phyloP scores from a whole-genome alignment of 257 asterid species.

The Lavandula angustifolia region DNA sequence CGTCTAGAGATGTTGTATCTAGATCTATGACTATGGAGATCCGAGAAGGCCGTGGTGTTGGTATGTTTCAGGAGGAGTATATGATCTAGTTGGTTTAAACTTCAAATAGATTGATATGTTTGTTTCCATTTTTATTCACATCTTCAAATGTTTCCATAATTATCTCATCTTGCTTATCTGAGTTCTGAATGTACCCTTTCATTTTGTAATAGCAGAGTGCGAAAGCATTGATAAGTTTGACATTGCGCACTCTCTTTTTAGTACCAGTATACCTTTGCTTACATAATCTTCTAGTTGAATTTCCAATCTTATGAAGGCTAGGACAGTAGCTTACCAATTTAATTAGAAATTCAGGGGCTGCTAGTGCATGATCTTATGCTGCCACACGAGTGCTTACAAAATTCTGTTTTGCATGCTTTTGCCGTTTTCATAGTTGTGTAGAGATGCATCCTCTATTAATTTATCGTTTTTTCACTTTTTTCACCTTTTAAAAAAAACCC shows the following conservation, averaged over 20 bases:
- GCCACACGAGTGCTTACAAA: neutral
- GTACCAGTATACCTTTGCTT: constrained; percentile 2
- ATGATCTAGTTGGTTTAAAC: constrained; percentile 23
- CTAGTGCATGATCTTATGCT: constrained; percentile 16
- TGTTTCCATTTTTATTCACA: constrained; percentile 8
- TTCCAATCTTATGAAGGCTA: neutral
- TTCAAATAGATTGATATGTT: constrained; percentile 9
- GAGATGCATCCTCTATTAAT: neutral
- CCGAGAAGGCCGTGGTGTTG: constrained; percentile 99
- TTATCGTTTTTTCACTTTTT: neutral
- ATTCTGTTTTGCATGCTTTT: constrained; percentile 5
- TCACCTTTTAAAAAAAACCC: neutral
- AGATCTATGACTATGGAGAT: constrained; percentile 99
- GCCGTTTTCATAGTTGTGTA: neutral
- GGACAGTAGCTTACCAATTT: neutral
- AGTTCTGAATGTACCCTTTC: neutral
- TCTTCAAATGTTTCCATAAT: constrained; percentile 1
- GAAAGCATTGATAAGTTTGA: neutral
- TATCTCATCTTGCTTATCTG: neutral
- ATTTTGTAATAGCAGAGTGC: constrained; percentile 3
- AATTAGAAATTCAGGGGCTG: neutral
- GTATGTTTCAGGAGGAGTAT: constrained; percentile 42
- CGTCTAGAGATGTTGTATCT: constrained; percentile 96
- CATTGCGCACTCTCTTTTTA: neutral
- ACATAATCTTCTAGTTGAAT: neutral